phyloP scores from a whole-genome alignment of 192 early-diverging fungal species.

The Umbelopsis sp. region DNA sequence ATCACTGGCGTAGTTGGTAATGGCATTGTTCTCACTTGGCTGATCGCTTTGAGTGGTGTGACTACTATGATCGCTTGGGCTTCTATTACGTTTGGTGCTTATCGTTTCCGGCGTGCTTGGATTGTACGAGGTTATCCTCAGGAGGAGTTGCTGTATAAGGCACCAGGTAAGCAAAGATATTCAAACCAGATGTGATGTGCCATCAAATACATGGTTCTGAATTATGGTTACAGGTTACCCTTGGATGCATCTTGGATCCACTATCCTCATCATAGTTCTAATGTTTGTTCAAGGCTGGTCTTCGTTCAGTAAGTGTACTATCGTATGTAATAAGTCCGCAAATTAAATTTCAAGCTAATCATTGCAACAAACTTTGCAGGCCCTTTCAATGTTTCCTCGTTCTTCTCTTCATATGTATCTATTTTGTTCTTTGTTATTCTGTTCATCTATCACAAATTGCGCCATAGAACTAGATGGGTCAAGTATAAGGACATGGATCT shows the following conservation, averaged over 20 bases:
- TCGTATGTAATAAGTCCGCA: neutral
- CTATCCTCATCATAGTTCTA: conserved; percentile 60
- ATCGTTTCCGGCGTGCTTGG: conserved; percentile 79
- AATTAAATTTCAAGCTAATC: neutral
- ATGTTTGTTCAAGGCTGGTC: conserved; percentile 64
- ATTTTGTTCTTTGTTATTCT: conserved; percentile 62
- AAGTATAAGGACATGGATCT: conserved; percentile 59
- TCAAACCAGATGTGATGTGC: conserved; percentile 50
- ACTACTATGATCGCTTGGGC: conserved; percentile 81
- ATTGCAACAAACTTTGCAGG: neutral
- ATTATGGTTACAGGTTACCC: neutral
- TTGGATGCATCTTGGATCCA: conserved; percentile 30
- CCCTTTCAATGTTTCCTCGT: conserved; percentile 50
- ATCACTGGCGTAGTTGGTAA: conserved; percentile 62
- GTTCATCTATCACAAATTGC: conserved; percentile 65
- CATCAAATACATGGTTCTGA: neutral
- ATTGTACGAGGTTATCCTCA: conserved; percentile 64
- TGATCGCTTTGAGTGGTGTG: conserved; percentile 66
- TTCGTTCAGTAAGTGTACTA: conserved; percentile 39
- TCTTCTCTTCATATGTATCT: conserved; percentile 64
- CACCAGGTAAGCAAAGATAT: conserved; percentile 54
- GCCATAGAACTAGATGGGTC: conserved; percentile 58
- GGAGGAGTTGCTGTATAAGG: conserved; percentile 65
- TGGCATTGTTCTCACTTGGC: conserved; percentile 64
- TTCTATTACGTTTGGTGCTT: conserved; percentile 75